A percentile compares a stretch with the other conserved stretches of the same genome.
These are phyloP conservation scores for Micromonas commoda DNA, from an alignment of 139 green algal species.

Conservation along the genomic window DNA sequence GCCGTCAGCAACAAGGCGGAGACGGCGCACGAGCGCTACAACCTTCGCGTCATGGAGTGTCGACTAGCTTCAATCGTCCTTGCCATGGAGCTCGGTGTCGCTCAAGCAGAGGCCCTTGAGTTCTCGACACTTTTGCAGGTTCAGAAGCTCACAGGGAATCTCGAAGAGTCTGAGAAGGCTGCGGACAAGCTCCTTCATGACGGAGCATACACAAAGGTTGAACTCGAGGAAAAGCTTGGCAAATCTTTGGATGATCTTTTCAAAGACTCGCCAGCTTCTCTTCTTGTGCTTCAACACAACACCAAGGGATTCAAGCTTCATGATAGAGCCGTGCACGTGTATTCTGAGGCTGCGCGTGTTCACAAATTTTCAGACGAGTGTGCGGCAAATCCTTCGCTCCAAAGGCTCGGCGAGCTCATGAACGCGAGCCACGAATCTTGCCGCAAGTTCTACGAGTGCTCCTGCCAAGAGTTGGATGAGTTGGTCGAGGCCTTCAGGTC, in stretches of 20 bases:
- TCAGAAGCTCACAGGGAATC: not conserved
- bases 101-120: not conserved
- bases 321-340: conserved; percentile 27
- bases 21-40: conserved; percentile 77
- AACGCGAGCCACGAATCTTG: conserved; percentile 71
- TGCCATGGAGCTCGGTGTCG: not conserved
- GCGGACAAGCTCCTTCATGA: conserved; percentile 3
- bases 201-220: not conserved
- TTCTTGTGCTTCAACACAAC: conserved; percentile 2
- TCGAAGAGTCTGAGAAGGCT: not conserved
- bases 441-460: conserved; percentile 77
- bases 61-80: conserved; percentile 64
- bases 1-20: conserved; percentile 87
- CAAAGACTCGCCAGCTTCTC: not conserved
- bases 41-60: conserved; percentile 94
- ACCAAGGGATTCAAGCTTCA: conserved; percentile 26
- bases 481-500: conserved; percentile 58
- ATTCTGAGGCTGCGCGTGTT: conserved; percentile 20
- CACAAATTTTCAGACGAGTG: conserved; percentile 9
- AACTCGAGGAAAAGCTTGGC: conserved; percentile 15
- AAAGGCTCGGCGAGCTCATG: conserved; percentile 67
- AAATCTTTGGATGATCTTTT: not conserved
- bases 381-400: not conserved
- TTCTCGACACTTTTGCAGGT: not conserved
- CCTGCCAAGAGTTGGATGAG: conserved; percentile 79